Conservation (phyloP, 2,329 filamentous ascomycete species). For the Fusarium paranaense region DNA sequence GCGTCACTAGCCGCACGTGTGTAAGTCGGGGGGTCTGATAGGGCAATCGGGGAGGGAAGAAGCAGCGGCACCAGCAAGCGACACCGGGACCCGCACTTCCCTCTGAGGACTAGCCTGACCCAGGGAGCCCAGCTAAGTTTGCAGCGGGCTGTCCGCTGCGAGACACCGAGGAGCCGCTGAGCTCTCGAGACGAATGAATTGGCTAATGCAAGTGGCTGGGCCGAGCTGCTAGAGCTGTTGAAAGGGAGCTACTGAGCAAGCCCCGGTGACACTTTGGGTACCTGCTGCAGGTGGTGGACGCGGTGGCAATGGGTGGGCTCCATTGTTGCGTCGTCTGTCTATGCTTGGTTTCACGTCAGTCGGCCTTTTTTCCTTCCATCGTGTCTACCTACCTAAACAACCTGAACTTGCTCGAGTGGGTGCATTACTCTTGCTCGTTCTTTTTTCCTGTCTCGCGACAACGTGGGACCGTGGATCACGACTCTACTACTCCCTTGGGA, state of each 20-base stretch:
- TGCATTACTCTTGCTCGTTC: neutral
- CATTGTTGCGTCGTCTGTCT: neutral
- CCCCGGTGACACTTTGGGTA: slow-evolving; percentile 1
- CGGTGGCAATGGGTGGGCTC: neutral
- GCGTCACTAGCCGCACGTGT: slow-evolving; percentile 32
- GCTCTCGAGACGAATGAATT: slow-evolving; percentile 14
- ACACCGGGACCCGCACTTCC: neutral
- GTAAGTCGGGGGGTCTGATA: slow-evolving; percentile 27
- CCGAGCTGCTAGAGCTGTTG: neutral
- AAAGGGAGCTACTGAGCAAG: neutral
- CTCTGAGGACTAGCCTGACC: neutral
- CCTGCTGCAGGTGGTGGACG: neutral
- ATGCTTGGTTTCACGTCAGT: neutral
- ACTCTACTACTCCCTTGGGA: neutral
- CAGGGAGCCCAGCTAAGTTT: neutral
- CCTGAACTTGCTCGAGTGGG: neutral
- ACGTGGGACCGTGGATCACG: slow-evolving; percentile 10
- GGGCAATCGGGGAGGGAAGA: slow-evolving; percentile 27
- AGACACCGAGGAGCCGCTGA: slow-evolving; percentile 3
- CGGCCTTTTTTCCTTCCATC: slow-evolving; percentile 1
- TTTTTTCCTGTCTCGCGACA: neutral
- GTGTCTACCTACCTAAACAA: neutral
- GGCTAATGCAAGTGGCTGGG: slow-evolving; percentile 16
- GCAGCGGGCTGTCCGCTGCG: neutral
- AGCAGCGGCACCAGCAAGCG: slow-evolving; percentile 1